Percentiles rank a stretch among this genome's conserved stretches.
Conservation (phyloP, 2,329 filamentous ascomycete species). For the Nemania bipapillata region DNA sequence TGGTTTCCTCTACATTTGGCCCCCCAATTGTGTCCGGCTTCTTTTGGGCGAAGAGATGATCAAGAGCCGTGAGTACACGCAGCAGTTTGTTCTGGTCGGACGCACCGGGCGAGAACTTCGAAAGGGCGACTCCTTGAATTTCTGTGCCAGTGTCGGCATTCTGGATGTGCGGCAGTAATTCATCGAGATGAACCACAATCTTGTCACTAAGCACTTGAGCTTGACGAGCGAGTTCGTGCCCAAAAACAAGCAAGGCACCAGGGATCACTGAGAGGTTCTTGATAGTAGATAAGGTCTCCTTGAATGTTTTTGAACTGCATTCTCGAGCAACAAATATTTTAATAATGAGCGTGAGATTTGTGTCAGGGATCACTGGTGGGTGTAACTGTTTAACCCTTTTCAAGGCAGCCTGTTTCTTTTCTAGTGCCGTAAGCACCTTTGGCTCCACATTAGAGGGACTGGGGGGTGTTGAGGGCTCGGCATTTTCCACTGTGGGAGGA, state of each 20-base stretch:
- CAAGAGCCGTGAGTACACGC: slow-evolving; percentile 89
- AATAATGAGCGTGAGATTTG: slow-evolving; percentile 92
- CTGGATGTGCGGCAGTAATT: slow-evolving; percentile 85
- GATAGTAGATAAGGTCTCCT: slow-evolving; percentile 97
- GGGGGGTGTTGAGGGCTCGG: slow-evolving; percentile 42
- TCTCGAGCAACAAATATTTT: slow-evolving; percentile 96
- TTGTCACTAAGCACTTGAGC: slow-evolving; percentile 85
- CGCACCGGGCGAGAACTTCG: slow-evolving; percentile 94
- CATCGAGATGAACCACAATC: slow-evolving; percentile 84
- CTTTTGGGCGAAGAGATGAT: slow-evolving; percentile 90
- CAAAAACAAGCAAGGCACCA: slow-evolving; percentile 87
- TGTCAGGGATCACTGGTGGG: slow-evolving; percentile 85
- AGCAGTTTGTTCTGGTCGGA: slow-evolving; percentile 97
- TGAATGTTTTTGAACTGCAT: slow-evolving; percentile 97
- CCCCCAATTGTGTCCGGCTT: slow-evolving; percentile 60
- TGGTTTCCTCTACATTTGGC: slow-evolving; percentile 63
- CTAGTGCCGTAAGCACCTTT: slow-evolving; percentile 53
- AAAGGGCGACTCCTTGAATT: slow-evolving; percentile 90
- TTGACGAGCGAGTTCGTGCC: slow-evolving; percentile 89
- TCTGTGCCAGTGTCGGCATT: slow-evolving; percentile 90
- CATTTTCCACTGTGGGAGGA: slow-evolving; percentile 28
- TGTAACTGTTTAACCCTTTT: slow-evolving; percentile 71
- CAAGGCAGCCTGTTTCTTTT: slow-evolving; percentile 56
- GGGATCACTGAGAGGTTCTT: slow-evolving; percentile 96
- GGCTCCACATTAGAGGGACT: slow-evolving; percentile 49